Percentiles rank a stretch among this genome's conserved stretches.
phyloP scores from a whole-genome alignment of 345 rosid genomes.

The Gossypioides kirkii region DNA sequence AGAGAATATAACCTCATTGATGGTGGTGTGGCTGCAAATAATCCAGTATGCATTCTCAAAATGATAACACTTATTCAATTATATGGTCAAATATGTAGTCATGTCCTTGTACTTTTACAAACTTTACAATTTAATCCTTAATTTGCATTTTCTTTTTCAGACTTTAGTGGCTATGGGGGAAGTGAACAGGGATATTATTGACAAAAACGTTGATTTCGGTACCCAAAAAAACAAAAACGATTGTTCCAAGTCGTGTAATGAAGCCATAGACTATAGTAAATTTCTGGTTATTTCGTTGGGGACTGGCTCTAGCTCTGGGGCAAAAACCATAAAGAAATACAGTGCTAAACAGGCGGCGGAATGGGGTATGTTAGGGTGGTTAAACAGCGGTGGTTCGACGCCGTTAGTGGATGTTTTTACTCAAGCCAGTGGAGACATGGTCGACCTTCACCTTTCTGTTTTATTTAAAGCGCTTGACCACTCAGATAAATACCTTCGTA shows the following conservation, averaged over 20 bases:
- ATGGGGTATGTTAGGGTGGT: slow-evolving; percentile 69
- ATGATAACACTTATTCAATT: not conserved
- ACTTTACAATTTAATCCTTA: no score
- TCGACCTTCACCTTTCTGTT: slow-evolving; percentile 46
- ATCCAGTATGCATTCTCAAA: not conserved
- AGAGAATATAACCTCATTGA: slow-evolving; percentile 59
- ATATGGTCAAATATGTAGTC: no score
- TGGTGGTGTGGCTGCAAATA: slow-evolving; percentile 76
- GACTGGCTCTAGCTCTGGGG: slow-evolving; percentile 28
- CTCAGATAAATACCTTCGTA: slow-evolving; percentile 36
- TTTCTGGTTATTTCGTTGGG: slow-evolving; percentile 59
- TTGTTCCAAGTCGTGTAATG: no score
- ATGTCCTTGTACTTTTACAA: no score
- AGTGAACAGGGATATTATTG: slow-evolving; percentile 34
- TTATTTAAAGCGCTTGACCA: slow-evolving; percentile 45
- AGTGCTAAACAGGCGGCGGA: slow-evolving; percentile 38
- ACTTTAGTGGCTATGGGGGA: slow-evolving; percentile 35
- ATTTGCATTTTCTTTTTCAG: not conserved
- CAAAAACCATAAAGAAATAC: slow-evolving; percentile 33
- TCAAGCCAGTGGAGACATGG: slow-evolving; percentile 65
- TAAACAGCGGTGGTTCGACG: slow-evolving; percentile 36
- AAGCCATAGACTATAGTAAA: slow-evolving; percentile 37
- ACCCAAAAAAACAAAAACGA: slow-evolving; percentile 21
- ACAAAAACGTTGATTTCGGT: slow-evolving; percentile 31
- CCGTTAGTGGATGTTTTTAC: slow-evolving; percentile 55